phyloP scores from a whole-genome alignment of 495 filamentous ascomycete genomes.

The Parathielavia hyrcaniae region DNA sequence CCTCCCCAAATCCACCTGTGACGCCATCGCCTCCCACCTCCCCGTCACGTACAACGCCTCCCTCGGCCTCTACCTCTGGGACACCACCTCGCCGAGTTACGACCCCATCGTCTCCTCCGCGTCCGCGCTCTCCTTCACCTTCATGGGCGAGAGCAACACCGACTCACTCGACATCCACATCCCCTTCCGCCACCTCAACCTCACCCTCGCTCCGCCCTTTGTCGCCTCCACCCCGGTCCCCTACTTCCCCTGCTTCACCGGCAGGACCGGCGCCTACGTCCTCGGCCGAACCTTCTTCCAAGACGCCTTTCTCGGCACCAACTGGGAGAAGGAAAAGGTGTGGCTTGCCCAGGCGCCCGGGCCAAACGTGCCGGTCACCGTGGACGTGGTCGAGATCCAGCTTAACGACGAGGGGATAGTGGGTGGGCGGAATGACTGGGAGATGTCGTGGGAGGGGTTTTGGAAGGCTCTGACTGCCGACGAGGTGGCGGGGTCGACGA shows the following conservation, averaged over 20 bases:
- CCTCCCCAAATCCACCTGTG: constrained; percentile 6
- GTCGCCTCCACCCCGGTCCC: background rate
- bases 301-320: constrained; percentile 10
- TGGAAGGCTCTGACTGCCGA: background rate
- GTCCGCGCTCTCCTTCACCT: constrained; percentile 4
- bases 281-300: constrained; percentile 12
- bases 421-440: background rate
- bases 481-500: background rate
- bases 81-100: constrained; percentile 7
- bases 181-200: constrained; percentile 13
- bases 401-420: background rate
- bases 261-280: background rate
- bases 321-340: background rate
- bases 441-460: constrained; percentile 10
- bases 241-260: constrained; percentile 13
- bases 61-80: constrained; percentile 12
- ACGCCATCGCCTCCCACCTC: constrained; percentile 8
- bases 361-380: background rate
- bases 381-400: background rate
- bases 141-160: constrained; percentile 3
- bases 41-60: constrained; percentile 2
- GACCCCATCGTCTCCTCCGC: background rate
- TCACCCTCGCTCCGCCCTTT: background rate
- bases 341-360: constrained; percentile 10
- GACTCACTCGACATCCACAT: constrained; percentile 2